phyloP scores from a whole-genome alignment of 345 rosid species.

The Sisymbrium irio region DNA sequence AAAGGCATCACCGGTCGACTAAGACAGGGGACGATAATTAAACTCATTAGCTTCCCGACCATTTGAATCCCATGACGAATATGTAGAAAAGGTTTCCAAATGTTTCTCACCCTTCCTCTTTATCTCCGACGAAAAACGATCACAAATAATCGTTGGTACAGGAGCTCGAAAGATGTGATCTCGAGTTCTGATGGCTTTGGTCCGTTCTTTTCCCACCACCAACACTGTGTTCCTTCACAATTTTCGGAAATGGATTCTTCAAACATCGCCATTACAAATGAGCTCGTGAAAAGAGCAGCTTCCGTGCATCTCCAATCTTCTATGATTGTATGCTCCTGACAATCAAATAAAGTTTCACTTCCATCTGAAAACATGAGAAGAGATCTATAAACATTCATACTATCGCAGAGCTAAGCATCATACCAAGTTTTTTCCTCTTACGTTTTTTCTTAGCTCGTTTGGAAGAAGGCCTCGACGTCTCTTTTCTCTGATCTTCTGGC shows the following conservation, averaged over 20 bases:
- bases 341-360: conserved; percentile 10
- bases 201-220: conserved; percentile 6
- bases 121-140: conserved; percentile 27
- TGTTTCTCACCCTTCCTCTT: conserved; percentile 36
- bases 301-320: conserved; percentile 52
- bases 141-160: conserved; percentile 31
- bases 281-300: conserved; percentile 58
- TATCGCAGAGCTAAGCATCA: conserved; percentile 1
- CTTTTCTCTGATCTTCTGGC: conserved; percentile 64
- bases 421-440: conserved; percentile 19
- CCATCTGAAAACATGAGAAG: neutral
- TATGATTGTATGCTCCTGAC: conserved; percentile 35
- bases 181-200: conserved; percentile 31
- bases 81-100: conserved; percentile 35
- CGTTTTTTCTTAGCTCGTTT: conserved; percentile 76
- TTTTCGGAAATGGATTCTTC: conserved; percentile 46
- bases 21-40: conserved; percentile 8
- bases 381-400: conserved; percentile 21
- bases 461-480: conserved; percentile 43
- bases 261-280: conserved; percentile 45
- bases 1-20: conserved; percentile 24
- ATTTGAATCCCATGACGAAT: conserved; percentile 1
- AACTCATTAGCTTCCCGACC: neutral
- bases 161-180: conserved; percentile 37
- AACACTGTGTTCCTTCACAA: neutral